phyloP scores from a whole-genome alignment of 495 filamentous ascomycete genomes.

The Penicillium longicatenatum region DNA sequence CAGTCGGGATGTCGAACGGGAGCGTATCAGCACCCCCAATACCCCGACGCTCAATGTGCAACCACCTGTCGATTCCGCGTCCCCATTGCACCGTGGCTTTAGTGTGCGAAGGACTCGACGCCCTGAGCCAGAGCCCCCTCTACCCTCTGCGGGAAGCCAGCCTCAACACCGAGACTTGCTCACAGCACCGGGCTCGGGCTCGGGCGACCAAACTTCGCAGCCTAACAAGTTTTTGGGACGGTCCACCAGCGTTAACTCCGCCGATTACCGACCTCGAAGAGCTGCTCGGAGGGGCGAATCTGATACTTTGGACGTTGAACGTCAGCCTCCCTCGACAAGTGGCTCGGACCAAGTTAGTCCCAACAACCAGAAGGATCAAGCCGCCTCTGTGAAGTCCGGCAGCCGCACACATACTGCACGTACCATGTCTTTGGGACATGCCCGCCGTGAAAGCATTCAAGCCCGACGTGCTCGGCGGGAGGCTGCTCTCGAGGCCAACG shows the following conservation, averaged over 20 bases:
- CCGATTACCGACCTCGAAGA: conserved; percentile 68
- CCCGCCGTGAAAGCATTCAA: conserved; percentile 86
- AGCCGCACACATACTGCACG: conserved; percentile 58
- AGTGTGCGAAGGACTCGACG: conserved; percentile 73
- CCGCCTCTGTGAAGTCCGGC: conserved; percentile 27
- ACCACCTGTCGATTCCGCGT: conserved; percentile 64
- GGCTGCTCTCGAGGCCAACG: conserved; percentile 65
- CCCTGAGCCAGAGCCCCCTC: conserved; percentile 54
- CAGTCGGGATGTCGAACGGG: conserved; percentile 50
- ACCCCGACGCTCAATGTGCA: conserved; percentile 72
- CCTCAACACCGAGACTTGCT: conserved; percentile 73
- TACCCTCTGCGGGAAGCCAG: conserved; percentile 67
- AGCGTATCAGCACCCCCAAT: conserved; percentile 60
- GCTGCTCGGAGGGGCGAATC: conserved; percentile 57
- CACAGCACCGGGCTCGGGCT: conserved; percentile 63
- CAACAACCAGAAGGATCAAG: conserved; percentile 44
- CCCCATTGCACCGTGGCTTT: conserved; percentile 73
- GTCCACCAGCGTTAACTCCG: conserved; percentile 85
- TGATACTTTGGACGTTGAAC: conserved; percentile 53
- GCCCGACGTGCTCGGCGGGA: conserved; percentile 71
- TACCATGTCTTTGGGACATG: conserved; percentile 89
- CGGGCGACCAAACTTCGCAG: conserved; percentile 57
- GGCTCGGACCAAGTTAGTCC: conserved; percentile 72
- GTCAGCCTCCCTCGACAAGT: conserved; percentile 69
- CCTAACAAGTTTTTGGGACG: conserved; percentile 68